Evolutionary conservation across 1,139 yeast species (phyloP).

Genomic region (Protomyces inundatus): DNA sequence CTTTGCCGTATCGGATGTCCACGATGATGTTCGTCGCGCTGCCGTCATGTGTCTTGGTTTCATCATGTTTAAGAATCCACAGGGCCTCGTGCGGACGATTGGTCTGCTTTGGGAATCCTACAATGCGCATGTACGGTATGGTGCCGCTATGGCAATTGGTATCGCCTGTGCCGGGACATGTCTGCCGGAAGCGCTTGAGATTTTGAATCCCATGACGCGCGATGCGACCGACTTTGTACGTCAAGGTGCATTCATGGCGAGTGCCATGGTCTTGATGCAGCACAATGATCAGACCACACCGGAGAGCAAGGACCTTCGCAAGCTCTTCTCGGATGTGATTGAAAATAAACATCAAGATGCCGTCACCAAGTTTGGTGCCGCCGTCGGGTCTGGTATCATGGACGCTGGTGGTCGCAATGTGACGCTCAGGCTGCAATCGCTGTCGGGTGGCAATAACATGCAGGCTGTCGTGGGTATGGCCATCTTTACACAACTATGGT

Average conservation of each 20-base stretch:
- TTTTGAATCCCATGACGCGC: constrained; percentile 83
- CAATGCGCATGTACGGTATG: constrained; percentile 97
- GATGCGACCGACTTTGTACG: constrained; percentile 97
- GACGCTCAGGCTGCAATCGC: constrained; percentile 88
- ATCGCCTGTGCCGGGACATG: constrained; percentile 96
- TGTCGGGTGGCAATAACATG: constrained; percentile 83
- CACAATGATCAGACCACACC: constrained; percentile 84
- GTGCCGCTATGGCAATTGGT: constrained; percentile 96
- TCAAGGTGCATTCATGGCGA: constrained; percentile 93
- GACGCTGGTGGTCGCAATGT: constrained; percentile 99
- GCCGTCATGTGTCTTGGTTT: constrained; percentile 94
- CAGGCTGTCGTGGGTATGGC: constrained; percentile 90
- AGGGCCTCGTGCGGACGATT: constrained; percentile 92
- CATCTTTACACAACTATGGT: constrained; percentile 91
- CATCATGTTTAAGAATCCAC: constrained; percentile 80
- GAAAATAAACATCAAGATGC: constrained; percentile 92
- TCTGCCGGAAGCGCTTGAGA: constrained; percentile 79
- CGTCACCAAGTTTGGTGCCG: constrained; percentile 95
- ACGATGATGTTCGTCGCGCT: constrained; percentile 94
- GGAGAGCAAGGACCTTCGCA: constrained; percentile 70
- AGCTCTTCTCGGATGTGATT: constrained; percentile 67
- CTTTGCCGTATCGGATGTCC: constrained; percentile 92
- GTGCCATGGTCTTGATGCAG: constrained; percentile 87
- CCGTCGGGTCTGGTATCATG: constrained; percentile 92
- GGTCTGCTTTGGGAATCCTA: constrained; percentile 89